Base-by-base conservation (phyloP, 345 rosid species). In the Excoecaria cochinchinensis region DNA sequence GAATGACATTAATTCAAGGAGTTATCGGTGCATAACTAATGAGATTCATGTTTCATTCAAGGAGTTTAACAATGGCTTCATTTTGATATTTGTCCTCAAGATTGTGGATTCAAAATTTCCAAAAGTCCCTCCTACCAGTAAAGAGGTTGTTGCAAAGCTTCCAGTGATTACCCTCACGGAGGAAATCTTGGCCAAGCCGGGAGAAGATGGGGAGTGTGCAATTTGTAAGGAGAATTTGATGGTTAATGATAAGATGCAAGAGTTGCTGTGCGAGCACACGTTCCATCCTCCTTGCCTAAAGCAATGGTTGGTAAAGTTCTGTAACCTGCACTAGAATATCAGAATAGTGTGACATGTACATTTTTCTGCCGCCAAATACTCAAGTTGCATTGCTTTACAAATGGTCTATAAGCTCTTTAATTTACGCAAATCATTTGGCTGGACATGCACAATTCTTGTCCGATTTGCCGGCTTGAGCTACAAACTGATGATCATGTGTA, bases 381-480 rank as follows among this genome's bases (percentile, higher is more conserved):
- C 14, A 8, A 72, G 57, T 11, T 51, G 72, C 44, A 50, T 53
- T 51, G 12, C 24, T 19, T 16, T 40, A 46, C 40, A 64, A 50
- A 10, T 58, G 48, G 44, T 40, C 44, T 13, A n/a, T n/a, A 19
- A 12, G 42, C 5, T 70, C 70, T 9, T 24, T 15, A 25, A 50
- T 31, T 40, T 25, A 52, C 46, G 15, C 36, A 1, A 17, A 60
- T 15, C 44, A 2, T 65, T 12, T 80, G 75, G 75, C 90, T 89
- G 99, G 94, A 95, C 70, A 97, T 88, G 77, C 94, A 93, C 83
- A 95, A 95, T 87, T 93, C 99, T 59, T 95, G 99, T 79, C 99
- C 99, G n/a, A 89, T 93, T 74, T 95, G 99, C 71, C 90, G 97
- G 64, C 87, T 89, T 14, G 99, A 95, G 76, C 85, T 95, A 77